Conservation (phyloP, 176 grass and related monocot species). For the sorghum (Sorghum bicolor) region DNA sequence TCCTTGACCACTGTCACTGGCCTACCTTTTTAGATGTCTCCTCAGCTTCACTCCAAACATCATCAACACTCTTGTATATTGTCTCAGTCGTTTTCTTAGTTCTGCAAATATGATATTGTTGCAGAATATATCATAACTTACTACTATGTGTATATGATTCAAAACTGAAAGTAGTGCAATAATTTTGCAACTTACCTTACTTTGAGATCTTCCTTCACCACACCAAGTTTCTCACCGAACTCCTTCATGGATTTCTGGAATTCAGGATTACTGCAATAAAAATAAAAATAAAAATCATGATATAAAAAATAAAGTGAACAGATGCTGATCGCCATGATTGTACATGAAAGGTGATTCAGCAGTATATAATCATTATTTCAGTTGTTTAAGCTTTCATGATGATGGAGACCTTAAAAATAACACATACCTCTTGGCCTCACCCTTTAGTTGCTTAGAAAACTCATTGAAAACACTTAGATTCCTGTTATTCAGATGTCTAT, state of each 20-base stretch:
- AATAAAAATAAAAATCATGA: background rate
- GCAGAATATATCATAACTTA: conserved; percentile 1
- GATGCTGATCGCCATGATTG: background rate
- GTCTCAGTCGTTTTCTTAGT: conserved; percentile 74
- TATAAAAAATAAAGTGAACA: conserved; percentile 10
- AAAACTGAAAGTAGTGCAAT: background rate
- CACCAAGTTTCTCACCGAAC: conserved; percentile 84
- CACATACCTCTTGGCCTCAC: conserved; percentile 78
- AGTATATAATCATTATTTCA: background rate
- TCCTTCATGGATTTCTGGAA: conserved; percentile 90
- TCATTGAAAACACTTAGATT: conserved; percentile 92
- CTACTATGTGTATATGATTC: conserved; percentile 2
- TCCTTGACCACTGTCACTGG: background rate
- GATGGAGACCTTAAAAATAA: conserved; percentile 9
- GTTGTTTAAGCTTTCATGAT: background rate
- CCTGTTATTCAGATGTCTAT: conserved; percentile 61
- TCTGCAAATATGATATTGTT: conserved; percentile 19
- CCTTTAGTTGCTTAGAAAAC: conserved; percentile 95
- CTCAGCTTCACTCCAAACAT: conserved; percentile 82
- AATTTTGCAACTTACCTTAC: conserved; percentile 49
- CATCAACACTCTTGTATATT: conserved; percentile 81
- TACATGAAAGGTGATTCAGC: background rate
- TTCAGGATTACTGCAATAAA: conserved; percentile 74
- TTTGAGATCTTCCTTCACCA: conserved; percentile 93
- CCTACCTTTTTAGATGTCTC: conserved; percentile 85